These are phyloP conservation scores for Apiotrichum domesticum DNA, from an alignment of 1,284 basidiomycete species.

Conservation along the genomic window DNA sequence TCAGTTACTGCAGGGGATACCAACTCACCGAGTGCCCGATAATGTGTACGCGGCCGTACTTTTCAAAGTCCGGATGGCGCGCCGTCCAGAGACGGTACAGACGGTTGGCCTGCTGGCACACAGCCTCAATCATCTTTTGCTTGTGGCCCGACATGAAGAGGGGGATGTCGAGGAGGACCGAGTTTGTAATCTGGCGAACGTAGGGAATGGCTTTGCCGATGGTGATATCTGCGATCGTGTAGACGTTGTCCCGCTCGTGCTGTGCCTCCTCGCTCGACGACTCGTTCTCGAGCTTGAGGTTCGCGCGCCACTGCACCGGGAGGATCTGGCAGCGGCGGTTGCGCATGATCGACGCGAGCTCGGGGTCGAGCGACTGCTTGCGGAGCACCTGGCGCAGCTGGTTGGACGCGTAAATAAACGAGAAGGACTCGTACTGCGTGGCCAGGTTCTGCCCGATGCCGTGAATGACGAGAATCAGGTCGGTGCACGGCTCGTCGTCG, in stretches of 20 bases:
- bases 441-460: constrained; percentile 52
- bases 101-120: constrained; percentile 46
- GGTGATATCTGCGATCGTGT: constrained; percentile 51
- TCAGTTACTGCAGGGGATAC: background rate
- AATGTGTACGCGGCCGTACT: constrained; percentile 48
- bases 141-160: constrained; percentile 51
- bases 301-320: constrained; percentile 55
- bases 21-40: constrained; percentile 45
- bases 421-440: constrained; percentile 50
- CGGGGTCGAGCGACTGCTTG: constrained; percentile 48
- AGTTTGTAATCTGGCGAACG: constrained; percentile 51
- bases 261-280: constrained; percentile 47
- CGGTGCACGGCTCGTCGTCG: constrained; percentile 47
- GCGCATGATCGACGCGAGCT: constrained; percentile 49
- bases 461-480: constrained; percentile 51
- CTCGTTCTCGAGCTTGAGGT: constrained; percentile 48
- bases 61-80: constrained; percentile 52
- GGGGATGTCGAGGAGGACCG: constrained; percentile 51
- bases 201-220: constrained; percentile 50
- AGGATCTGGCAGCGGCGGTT: constrained; percentile 50
- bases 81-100: constrained; percentile 54
- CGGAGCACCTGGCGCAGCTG: constrained; percentile 48
- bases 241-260: constrained; percentile 50
- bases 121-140: constrained; percentile 52
- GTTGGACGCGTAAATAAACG: constrained; percentile 52